phyloP scores from a whole-genome alignment of 2,329 filamentous ascomycete genomes.

The Xylariaceae sp. region DNA sequence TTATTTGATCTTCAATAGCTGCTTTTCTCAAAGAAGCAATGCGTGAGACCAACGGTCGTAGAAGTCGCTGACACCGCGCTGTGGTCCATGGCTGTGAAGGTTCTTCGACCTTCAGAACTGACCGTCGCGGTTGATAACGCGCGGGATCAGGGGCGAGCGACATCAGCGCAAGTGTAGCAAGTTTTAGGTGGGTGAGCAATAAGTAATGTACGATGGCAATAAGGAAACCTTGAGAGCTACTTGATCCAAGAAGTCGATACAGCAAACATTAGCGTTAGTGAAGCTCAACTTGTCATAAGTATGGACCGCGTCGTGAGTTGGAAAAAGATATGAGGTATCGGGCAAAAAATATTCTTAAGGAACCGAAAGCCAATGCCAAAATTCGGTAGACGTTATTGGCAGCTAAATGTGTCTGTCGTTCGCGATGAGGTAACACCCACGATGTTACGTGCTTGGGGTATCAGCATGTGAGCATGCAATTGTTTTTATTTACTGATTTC shows the following conservation, averaged over 20 bases:
- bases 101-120: conserved; percentile 19
- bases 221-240: conserved; percentile 3
- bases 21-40: conserved; percentile 38
- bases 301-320: background rate
- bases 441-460: background rate
- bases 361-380: conserved; percentile 1
- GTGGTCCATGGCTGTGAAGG: conserved; percentile 37
- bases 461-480: background rate
- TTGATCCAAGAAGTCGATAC: conserved; percentile 1
- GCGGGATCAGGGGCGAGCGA: conserved; percentile 18
- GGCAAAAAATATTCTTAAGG: background rate
- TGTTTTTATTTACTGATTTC: conserved; percentile 30
- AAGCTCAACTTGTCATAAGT: background rate
- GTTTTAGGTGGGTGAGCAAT: conserved; percentile 1
- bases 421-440: background rate
- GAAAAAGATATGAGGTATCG: background rate
- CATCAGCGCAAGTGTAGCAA: conserved; percentile 14
- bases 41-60: conserved; percentile 41
- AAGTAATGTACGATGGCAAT: background rate
- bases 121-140: conserved; percentile 22
- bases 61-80: conserved; percentile 41
- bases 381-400: background rate
- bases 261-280: background rate
- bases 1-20: conserved; percentile 1
- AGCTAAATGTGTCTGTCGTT: conserved; percentile 4